Evolutionary conservation across 2,329 filamentous ascomycete species (phyloP).

Genomic region (Scopulariopsis brevicaulis): DNA sequence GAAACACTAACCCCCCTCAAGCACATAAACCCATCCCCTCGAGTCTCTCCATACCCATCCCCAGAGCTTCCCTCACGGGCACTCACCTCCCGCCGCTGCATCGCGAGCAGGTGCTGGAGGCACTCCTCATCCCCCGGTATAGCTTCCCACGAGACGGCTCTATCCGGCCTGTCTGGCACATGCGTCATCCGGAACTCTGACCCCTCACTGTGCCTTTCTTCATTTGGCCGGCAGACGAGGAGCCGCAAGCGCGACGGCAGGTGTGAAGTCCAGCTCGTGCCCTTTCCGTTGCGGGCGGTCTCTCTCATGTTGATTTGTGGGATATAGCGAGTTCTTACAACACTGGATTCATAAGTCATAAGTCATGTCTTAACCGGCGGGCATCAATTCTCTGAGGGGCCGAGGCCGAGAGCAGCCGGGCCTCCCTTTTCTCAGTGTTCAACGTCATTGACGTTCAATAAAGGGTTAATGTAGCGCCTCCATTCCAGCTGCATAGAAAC

Average conservation of each 20-base stretch:
- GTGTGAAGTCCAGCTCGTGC: background rate
- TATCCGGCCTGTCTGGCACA: slow-evolving; percentile 11
- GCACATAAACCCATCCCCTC: background rate
- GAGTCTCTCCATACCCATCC: background rate
- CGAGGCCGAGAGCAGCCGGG: background rate
- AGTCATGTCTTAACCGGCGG: background rate
- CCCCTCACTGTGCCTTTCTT: background rate
- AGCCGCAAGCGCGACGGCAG: background rate
- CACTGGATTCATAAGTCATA: background rate
- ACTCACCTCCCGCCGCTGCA: background rate
- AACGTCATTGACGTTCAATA: background rate
- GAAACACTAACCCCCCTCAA: background rate
- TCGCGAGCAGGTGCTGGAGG: background rate
- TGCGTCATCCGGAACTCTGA: background rate
- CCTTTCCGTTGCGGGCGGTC: background rate
- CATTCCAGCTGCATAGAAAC: background rate
- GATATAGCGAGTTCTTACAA: background rate
- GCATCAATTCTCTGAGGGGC: background rate
- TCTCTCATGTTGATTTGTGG: background rate
- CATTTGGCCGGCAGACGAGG: background rate
- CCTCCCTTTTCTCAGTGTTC: background rate
- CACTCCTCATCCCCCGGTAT: slow-evolving; percentile 14
- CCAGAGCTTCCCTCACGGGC: background rate
- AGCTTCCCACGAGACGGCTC: slow-evolving; percentile 10
- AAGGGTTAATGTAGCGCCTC: too few relatives aligned